phyloP scores from a whole-genome alignment of 805 yeast species.

The Saccharomyces kudriavzevii region DNA sequence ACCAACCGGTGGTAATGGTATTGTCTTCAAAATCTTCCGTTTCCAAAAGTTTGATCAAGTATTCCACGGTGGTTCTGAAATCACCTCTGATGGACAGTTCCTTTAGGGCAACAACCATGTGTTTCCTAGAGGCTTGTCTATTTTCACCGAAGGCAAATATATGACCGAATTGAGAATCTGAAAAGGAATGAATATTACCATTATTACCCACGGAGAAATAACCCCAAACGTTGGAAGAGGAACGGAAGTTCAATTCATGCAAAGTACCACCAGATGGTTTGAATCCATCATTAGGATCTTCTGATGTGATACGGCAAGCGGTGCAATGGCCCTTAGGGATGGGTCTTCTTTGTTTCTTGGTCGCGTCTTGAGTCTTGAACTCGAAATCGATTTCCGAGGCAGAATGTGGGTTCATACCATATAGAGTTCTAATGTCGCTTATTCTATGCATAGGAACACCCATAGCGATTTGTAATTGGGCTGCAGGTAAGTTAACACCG shows the following conservation, averaged over 20 bases:
- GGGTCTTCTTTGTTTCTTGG: slow-evolving; percentile 81
- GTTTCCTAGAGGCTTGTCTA: slow-evolving; percentile 95
- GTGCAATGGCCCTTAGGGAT: slow-evolving; percentile 97
- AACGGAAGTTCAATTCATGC: slow-evolving; percentile 93
- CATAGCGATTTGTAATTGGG: slow-evolving; percentile 98
- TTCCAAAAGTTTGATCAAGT: slow-evolving; percentile 86
- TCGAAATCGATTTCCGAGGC: slow-evolving; percentile 85
- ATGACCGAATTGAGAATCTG: slow-evolving; percentile 98
- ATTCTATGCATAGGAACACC: slow-evolving; percentile 96
- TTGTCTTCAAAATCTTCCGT: slow-evolving; percentile 95
- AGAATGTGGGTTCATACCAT: slow-evolving; percentile 94
- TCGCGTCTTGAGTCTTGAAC: slow-evolving; percentile 63
- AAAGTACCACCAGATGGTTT: slow-evolving; percentile 96
- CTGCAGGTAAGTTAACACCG: slow-evolving; percentile 96
- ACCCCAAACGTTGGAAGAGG: slow-evolving; percentile 98
- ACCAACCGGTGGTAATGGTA: slow-evolving; percentile 98
- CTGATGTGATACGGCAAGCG: slow-evolving; percentile 97
- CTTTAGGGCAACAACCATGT: slow-evolving; percentile 97
- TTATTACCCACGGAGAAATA: slow-evolving; percentile 94
- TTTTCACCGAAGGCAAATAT: slow-evolving; percentile 98
- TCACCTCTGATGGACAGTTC: slow-evolving; percentile 97
- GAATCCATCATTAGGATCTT: slow-evolving; percentile 98
- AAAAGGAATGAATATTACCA: slow-evolving; percentile 94
- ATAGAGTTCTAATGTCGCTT: slow-evolving; percentile 81
- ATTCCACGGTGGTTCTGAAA: slow-evolving; percentile 96